Base-by-base conservation (phyloP, 164 flowering plant genomes). In the Liriodendron chinense region DNA sequence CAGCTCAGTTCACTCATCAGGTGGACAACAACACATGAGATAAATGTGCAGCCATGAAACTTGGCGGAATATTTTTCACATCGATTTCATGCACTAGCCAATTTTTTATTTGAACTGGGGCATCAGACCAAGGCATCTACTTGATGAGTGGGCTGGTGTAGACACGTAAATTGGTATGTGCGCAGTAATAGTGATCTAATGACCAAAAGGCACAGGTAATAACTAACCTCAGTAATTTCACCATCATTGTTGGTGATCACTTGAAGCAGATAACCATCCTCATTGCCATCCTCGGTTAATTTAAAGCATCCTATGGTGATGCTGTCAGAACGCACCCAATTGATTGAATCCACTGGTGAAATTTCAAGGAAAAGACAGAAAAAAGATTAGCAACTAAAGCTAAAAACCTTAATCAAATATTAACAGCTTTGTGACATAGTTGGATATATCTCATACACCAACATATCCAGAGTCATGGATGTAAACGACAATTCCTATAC, bases 301-400 rank as follows among this genome's bases (percentile, higher is more conserved):
- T 80, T 86, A 74, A 85, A 79, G 86, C 96, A 91, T 64, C 99
- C 99, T 5, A 96, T 63, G 69, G 92, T 73, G 47, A 96, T 91
- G 69, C 91, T 86, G 81, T 91, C 97, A 65, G 73, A 80, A 22
- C 98, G 94, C 70, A 89, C 81, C 98, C 99, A 94, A 84, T 83
- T 88, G 86, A 94, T 85, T 50, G 90, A 87, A 83, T 94, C 97
- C 82, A 94, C 98, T 92, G 88, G 47, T 65, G 71, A 76, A 83
- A 26, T 76, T 72, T n/a, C 43, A 57, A 74, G 24, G 47, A 47
- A 28, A 25, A 26, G 26, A 67, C 7, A 21, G n/a, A n/a, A 21
- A 63, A 63, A 63, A n/a, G 24, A 20, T n/a, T 2, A 63, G 24
- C 66, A 20, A 20, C 66, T n/a, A 21, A n/a, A 21, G 22, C 59